These are phyloP conservation scores for Pelargonium fulgidum DNA, from an alignment of 441 rosid genomes.

Conservation along the genomic window DNA sequence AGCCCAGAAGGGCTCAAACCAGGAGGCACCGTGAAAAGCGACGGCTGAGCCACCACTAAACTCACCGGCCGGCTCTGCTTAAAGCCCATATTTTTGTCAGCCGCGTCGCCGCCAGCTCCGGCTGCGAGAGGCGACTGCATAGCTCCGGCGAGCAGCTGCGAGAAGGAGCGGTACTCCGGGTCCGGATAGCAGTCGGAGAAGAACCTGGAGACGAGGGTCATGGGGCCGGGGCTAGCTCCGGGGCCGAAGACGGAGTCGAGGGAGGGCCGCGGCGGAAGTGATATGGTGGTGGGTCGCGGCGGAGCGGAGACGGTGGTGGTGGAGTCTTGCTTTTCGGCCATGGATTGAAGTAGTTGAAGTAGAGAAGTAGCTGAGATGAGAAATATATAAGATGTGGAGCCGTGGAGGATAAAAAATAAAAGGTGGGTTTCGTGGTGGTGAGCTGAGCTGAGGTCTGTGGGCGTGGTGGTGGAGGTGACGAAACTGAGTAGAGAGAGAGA, in stretches of 20 bases:
- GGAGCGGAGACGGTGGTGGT: not conserved
- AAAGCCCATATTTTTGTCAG: too few relatives aligned
- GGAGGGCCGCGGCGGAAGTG: not conserved
- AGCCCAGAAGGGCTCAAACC: too few relatives aligned
- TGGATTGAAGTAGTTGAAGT: not conserved
- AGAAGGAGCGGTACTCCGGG: slow-evolving; percentile 3
- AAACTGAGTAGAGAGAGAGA: too few relatives aligned
- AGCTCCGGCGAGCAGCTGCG: slow-evolving; percentile 7
- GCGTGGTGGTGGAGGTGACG: too few relatives aligned
- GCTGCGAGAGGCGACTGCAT: slow-evolving; percentile 6
- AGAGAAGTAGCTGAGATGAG: too few relatives aligned
- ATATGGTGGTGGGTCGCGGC: not conserved
- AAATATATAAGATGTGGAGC: too few relatives aligned
- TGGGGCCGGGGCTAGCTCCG: not conserved
- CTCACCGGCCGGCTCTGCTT: too few relatives aligned
- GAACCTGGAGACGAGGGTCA: not conserved
- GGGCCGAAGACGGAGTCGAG: not conserved
- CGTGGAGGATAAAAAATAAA: too few relatives aligned
- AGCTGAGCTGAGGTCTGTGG: too few relatives aligned
- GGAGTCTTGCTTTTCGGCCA: not conserved
- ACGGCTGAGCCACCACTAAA: not conserved
- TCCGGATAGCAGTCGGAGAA: not conserved
- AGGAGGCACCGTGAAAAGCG: not conserved
- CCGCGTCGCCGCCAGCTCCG: too few relatives aligned
- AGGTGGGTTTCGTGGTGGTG: too few relatives aligned